Base-by-base conservation (phyloP, 2,329 filamentous ascomycete genomes). In the Annulohypoxylon truncatum region DNA sequence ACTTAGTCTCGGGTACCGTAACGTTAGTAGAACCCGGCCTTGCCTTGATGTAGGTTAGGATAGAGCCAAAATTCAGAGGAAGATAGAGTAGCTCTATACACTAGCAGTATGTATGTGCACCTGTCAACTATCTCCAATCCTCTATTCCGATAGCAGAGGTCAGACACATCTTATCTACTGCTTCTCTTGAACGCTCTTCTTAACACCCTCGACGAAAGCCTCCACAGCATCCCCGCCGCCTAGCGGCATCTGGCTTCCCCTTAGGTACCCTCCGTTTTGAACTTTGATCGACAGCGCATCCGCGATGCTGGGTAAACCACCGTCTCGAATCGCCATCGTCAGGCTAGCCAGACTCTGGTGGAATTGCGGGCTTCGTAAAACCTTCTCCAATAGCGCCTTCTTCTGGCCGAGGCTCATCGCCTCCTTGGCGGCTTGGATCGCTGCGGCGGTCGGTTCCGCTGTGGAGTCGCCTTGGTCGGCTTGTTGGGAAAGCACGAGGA, bases 301-400 rank as follows among this genome's bases (percentile, higher is more conserved):
- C 5, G 93, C 91, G 69, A 99, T 91, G 72, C 90, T 96, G 3
- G 95, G 94, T 61, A 99, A 80, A 0, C 95, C 96, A 10, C 96
- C 96, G 73, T 98, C 95, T 61, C 94, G 86, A 59, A 99, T 83
- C 10, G 96, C 96, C 79, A 94, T 89, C 0, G 94, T 97, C 72
- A 99, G 81, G 76, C 92, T 96, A 0, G 89, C 88, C 38, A 97
- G 81, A 71, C 93, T 95, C 78, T 98, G 96, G 66, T 89, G 88
- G 75, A 99, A 94, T 76, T 99, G 96, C 15, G 96, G 95, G 70
- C 92, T 96, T 69, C 92, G 88, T 12, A 98, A 81, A 6, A 98
- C 94, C 75, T 90, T 91, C 77, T 89, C 90, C 44, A 99, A 80
- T 10, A 98, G 86, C 20, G 86, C 84, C 75, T 91, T 93, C 83